Evolutionary conservation across 805 yeast genomes (phyloP).

Genomic region (Ogataea nonfermentans): DNA sequence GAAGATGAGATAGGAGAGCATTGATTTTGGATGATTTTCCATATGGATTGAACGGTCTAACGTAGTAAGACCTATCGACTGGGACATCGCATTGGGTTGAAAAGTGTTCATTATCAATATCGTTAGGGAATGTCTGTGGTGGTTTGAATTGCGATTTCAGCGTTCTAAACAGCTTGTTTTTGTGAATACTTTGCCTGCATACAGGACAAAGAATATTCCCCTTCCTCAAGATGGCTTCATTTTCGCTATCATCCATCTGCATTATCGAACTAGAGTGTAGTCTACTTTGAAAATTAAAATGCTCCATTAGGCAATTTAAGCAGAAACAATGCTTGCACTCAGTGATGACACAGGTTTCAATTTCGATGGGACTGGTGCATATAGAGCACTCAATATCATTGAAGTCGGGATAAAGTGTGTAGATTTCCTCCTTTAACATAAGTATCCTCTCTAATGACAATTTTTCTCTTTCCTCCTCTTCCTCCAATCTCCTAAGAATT

Average conservation of each 20-base stretch:
- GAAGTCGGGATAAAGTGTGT: constrained; percentile 34
- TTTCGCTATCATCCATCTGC: constrained; percentile 5
- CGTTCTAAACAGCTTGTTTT: constrained; percentile 46
- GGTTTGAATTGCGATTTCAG: constrained; percentile 19
- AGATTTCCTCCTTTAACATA: constrained; percentile 31
- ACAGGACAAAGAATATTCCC: constrained; percentile 62
- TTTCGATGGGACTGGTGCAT: constrained; percentile 65
- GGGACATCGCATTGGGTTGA: constrained; percentile 12
- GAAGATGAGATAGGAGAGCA: constrained; percentile 62
- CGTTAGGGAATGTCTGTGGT: neutral
- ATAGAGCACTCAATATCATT: constrained; percentile 74
- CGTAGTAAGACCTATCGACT: constrained; percentile 22
- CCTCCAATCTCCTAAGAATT: constrained; percentile 26
- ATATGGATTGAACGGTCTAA: constrained; percentile 47
- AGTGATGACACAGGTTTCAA: constrained; percentile 51
- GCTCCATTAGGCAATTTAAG: constrained; percentile 66
- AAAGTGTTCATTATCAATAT: constrained; percentile 3
- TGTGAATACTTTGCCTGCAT: constrained; percentile 60
- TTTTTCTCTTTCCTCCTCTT: constrained; percentile 26
- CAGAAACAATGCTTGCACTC: constrained; percentile 85
- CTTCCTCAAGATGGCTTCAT: neutral
- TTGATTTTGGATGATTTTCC: constrained; percentile 69
- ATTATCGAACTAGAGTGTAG: constrained; percentile 5
- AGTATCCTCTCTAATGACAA: constrained; percentile 26
- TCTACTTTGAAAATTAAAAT: constrained; percentile 62